These are phyloP conservation scores for Sphaerulina populicola DNA, from an alignment of 2,329 filamentous ascomycete genomes.

Conservation along the genomic window DNA sequence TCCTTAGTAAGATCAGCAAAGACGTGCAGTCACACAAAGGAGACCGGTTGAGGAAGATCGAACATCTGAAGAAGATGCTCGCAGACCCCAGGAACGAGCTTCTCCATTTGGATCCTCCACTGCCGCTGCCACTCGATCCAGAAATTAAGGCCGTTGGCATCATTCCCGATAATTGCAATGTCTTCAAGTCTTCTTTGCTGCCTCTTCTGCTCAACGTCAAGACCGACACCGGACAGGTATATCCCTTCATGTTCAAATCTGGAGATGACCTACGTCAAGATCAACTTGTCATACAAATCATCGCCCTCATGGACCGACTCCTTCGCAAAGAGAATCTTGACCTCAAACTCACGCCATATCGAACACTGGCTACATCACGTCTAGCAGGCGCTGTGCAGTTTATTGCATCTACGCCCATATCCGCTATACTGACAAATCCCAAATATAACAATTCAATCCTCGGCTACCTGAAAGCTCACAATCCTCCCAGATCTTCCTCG, in stretches of 20 bases:
- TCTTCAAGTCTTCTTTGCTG: conserved; percentile 92
- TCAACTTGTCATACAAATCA: conserved; percentile 93
- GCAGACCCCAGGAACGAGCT: conserved; percentile 88
- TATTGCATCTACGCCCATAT: conserved; percentile 67
- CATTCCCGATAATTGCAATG: conserved; percentile 72
- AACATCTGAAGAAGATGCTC: conserved; percentile 74
- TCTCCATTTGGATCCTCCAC: conserved; percentile 68
- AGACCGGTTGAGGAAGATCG: conserved; percentile 69
- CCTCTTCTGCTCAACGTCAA: conserved; percentile 88
- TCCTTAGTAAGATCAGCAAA: conserved; percentile 79
- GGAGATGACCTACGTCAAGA: conserved; percentile 86
- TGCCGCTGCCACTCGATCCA: conserved; percentile 83
- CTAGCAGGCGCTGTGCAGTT: conserved; percentile 89
- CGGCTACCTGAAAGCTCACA: conserved; percentile 78
- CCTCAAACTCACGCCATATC: conserved; percentile 88
- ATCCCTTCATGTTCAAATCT: conserved; percentile 93
- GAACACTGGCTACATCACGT: conserved; percentile 86
- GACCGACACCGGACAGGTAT: conserved; percentile 65
- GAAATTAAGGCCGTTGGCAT: conserved; percentile 70
- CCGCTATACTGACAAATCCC: conserved; percentile 58
- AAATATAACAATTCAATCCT: conserved; percentile 74
- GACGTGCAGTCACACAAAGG: conserved; percentile 77
- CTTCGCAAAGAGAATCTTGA: conserved; percentile 94
- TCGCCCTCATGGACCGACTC: conserved; percentile 93
- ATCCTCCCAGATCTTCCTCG: conserved; percentile 79